phyloP scores from a whole-genome alignment of 495 filamentous ascomycete genomes.

The Penicillium cinerascens region DNA sequence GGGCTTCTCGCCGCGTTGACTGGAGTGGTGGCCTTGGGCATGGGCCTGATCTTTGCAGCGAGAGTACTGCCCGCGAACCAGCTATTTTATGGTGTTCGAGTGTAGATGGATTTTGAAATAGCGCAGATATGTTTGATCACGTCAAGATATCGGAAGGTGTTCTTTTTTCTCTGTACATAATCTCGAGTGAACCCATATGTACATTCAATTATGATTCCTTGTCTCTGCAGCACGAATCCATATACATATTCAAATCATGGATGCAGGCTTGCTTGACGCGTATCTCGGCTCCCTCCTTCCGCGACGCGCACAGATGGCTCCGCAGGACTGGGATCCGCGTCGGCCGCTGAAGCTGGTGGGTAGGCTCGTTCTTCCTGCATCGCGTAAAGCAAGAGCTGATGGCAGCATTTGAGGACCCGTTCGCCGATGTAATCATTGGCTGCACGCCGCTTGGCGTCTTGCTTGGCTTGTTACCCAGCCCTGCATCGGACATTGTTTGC shows the following conservation, averaged over 20 bases:
- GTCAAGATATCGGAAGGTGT: neutral
- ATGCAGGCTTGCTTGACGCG: neutral
- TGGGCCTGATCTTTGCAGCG: constrained; percentile 21
- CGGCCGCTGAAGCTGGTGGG: neutral
- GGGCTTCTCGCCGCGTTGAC: constrained; percentile 27
- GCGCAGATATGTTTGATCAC: too few relatives aligned
- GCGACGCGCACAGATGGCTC: neutral
- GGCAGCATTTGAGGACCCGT: neutral
- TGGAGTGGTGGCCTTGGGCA: constrained; percentile 12
- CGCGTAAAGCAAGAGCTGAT: neutral
- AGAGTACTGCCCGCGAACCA: constrained; percentile 16
- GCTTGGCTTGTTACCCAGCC: neutral
- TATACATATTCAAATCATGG: neutral
- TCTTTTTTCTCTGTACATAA: too few relatives aligned
- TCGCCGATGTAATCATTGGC: neutral
- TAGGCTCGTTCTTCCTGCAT: constrained; percentile 6
- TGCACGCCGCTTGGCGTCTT: neutral
- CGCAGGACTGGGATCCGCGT: constrained; percentile 7
- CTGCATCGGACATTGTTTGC: neutral
- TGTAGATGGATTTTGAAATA: neutral
- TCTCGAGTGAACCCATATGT: too few relatives aligned
- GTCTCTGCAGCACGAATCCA: too few relatives aligned
- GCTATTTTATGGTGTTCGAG: constrained; percentile 9
- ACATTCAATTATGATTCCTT: too few relatives aligned
- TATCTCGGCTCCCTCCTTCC: neutral